Evolutionary conservation across 1,284 basidiomycete genomes (phyloP).

Genomic region (Ceratobasidium sp.): DNA sequence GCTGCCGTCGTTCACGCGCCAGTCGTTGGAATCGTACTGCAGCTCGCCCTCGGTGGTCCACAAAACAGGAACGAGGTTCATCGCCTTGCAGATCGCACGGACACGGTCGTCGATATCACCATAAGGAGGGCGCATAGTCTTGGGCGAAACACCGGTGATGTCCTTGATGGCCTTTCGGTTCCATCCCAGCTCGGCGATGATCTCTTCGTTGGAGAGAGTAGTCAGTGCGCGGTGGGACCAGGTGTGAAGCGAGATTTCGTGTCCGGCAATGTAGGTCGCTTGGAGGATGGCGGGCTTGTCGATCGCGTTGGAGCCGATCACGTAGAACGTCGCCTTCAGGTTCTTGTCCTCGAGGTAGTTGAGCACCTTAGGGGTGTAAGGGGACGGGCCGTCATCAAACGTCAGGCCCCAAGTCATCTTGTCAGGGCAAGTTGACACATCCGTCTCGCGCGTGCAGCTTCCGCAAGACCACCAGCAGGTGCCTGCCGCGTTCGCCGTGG

Average conservation of each 20-base stretch:
- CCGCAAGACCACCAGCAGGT: conserved; percentile 74
- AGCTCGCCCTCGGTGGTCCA: conserved; percentile 59
- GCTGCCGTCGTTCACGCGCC: conserved; percentile 79
- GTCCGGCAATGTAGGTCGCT: conserved; percentile 85
- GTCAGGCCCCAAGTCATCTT: conserved; percentile 84
- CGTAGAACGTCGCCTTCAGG: conserved; percentile 88
- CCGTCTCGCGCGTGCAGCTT: conserved; percentile 75
- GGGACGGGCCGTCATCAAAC: conserved; percentile 87
- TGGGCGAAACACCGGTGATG: conserved; percentile 71
- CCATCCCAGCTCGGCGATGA: conserved; percentile 95
- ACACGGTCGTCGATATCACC: conserved; percentile 80
- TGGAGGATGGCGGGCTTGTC: conserved; percentile 80
- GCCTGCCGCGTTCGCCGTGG: conserved; percentile 42
- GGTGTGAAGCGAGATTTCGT: conserved; percentile 57
- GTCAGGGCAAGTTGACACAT: conserved; percentile 80
- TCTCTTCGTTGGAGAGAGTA: conserved; percentile 80
- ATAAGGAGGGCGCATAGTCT: conserved; percentile 65
- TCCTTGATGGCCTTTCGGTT: conserved; percentile 85
- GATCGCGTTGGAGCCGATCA: conserved; percentile 73
- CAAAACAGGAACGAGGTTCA: conserved; percentile 83
- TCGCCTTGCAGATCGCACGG: conserved; percentile 81
- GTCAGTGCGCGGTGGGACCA: conserved; percentile 53
- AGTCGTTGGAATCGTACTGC: conserved; percentile 52
- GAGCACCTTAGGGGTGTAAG: conserved; percentile 82
- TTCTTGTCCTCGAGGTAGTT: conserved; percentile 73